Percentiles rank a stretch among this genome's conserved stretches.
Evolutionary conservation across 495 filamentous ascomycete genomes (phyloP).

Genomic region (Talaromyces trachyspermus): DNA sequence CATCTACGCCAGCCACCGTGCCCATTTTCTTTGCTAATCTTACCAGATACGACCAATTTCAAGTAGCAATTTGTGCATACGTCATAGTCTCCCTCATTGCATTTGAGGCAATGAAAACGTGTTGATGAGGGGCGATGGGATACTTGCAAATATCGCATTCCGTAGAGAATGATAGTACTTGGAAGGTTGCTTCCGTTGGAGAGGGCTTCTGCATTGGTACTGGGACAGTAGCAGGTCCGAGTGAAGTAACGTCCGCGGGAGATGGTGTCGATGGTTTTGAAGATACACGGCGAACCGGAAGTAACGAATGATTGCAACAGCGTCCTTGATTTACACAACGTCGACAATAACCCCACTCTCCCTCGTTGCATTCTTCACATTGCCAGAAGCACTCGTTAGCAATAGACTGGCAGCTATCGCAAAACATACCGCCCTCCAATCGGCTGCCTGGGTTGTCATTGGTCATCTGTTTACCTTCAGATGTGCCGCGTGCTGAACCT

Average conservation of each 20-base stretch:
- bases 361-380: conserved; percentile 76
- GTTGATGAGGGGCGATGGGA: conserved; percentile 59
- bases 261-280: conserved; percentile 17
- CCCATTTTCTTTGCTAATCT: conserved; percentile 66
- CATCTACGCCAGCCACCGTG: conserved; percentile 75
- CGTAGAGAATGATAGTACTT: conserved; percentile 58
- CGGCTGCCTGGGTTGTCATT: conserved; percentile 57
- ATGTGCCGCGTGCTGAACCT: conserved; percentile 17
- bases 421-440: conserved; percentile 77
- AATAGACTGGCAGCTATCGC: conserved; percentile 60
- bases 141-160: conserved; percentile 68
- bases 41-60: conserved; percentile 49
- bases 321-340: conserved; percentile 68
- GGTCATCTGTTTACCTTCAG: conserved; percentile 36
- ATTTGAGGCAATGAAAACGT: conserved; percentile 68
- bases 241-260: conserved; percentile 18
- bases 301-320: conserved; percentile 69
- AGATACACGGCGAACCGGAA: conserved; percentile 51
- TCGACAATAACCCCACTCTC: conserved; percentile 88
- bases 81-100: conserved; percentile 72
- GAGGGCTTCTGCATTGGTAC: conserved; percentile 20
- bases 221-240: conserved; percentile 25
- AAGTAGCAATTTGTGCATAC: conserved; percentile 73
- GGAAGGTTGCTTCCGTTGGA: conserved; percentile 25
- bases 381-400: conserved; percentile 78